Conservation (phyloP, 1,284 basidiomycete genomes). For the Boletus sp. region DNA sequence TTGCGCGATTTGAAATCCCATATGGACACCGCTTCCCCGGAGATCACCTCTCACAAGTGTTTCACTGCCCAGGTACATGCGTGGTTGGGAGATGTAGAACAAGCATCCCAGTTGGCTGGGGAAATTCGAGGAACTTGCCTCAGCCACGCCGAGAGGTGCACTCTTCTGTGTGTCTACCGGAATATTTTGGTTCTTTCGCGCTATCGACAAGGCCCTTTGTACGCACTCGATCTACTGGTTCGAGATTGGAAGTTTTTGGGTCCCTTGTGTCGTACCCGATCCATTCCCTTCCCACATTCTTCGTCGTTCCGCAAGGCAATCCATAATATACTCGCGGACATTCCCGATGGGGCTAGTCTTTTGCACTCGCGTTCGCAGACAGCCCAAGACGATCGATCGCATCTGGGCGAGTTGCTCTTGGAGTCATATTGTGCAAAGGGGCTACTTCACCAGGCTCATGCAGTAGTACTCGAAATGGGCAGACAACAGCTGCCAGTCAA, state of each 20-base stretch:
- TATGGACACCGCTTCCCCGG: conserved; percentile 15
- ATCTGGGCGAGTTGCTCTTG: conserved; percentile 41
- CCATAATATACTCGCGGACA: conserved; percentile 29
- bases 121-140: conserved; percentile 21
- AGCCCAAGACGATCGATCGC: conserved; percentile 28
- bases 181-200: conserved; percentile 40
- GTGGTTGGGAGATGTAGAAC: conserved; percentile 34
- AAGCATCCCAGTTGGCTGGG: conserved; percentile 32
- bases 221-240: conserved; percentile 44
- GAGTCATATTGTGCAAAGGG: conserved; percentile 34
- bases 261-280: conserved; percentile 25
- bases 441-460: conserved; percentile 39
- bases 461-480: conserved; percentile 42
- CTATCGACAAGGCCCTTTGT: conserved; percentile 34
- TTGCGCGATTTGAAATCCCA: conserved; percentile 30
- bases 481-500: conserved; percentile 34
- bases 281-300: conserved; percentile 11
- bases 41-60: conserved; percentile 28
- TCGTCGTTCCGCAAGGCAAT: conserved; percentile 34
- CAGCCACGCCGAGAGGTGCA: conserved; percentile 16
- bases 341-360: conserved; percentile 34
- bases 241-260: conserved; percentile 41
- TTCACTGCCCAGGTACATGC: conserved; percentile 34
- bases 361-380: conserved; percentile 32
- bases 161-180: conserved; percentile 37